Base-by-base conservation (phyloP, 345 rosid genomes). In the Psidium friedrichsthalianum region DNA sequence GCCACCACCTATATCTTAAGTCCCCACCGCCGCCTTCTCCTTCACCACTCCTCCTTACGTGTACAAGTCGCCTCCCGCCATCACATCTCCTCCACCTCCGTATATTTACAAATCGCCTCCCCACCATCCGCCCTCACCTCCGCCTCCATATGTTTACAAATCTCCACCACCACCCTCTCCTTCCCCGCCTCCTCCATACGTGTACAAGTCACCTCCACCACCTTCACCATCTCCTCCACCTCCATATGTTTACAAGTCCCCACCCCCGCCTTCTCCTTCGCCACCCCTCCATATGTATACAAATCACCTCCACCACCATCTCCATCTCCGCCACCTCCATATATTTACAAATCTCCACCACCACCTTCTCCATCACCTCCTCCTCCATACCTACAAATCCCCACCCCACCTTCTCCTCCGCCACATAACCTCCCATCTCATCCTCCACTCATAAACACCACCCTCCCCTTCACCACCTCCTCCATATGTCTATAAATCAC, bases 81-180 rank as follows among this genome's bases (percentile, higher is more conserved):
- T 49, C 0, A 47, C 47, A 0, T 83, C 87, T 0, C 85, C 83
- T 0, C 86, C 86, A 0, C 90, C 90, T 21, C 88, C 88, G 0
- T 89, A 89, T 0, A 5, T 58, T 4, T 85, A 89, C n/a, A 85
- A 83, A 4, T 89, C 88, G 0, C 88, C 87, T 7, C 83, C 85
- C 0, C 89, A 87, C 0, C 83, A 83, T 0, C 11, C 42, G 1
- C 59, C 27, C 5, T 53, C 86, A 1, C 86, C 87, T 0, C 56
- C 85, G 1, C 57, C 74, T 21, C 83, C 51, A 0, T 84, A 86
- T 49, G 2, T 74, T 2, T 83, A 86, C 22, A 86, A 84, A 4
- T 61, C 88, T 1, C 88, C 86, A 0, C 87, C 85, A 2, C 86
- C 83, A 76, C 81, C 76, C 6, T 47, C 69, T 0, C 53, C 64